Conservation (phyloP, 495 filamentous ascomycete genomes). For the Hamigera avellanea region DNA sequence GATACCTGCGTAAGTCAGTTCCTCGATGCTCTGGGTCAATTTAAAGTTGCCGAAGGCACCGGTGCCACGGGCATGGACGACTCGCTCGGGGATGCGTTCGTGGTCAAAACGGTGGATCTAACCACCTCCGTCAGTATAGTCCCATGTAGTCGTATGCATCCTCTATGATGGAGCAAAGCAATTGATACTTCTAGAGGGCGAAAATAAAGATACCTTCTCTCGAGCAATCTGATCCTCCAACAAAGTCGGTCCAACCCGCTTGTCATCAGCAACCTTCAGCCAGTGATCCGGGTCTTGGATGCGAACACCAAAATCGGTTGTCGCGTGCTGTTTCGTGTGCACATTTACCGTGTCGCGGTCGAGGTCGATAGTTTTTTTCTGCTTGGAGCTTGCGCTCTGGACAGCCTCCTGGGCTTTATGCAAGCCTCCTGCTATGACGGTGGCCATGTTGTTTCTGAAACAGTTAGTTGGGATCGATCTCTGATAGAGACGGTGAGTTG, state of each 20-base stretch:
- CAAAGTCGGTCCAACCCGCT: slow-evolving; percentile 57
- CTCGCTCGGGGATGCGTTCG: slow-evolving; percentile 78
- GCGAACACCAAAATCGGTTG: slow-evolving; percentile 70
- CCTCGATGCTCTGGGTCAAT: slow-evolving; percentile 54
- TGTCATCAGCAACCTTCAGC: slow-evolving; percentile 51
- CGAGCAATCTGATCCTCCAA: slow-evolving; percentile 72
- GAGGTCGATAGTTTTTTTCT: slow-evolving; percentile 14
- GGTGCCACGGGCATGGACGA: slow-evolving; percentile 76
- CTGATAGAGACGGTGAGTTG: too few relatives aligned
- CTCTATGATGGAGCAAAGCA: neutral
- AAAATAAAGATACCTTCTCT: slow-evolving; percentile 49
- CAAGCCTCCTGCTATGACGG: slow-evolving; percentile 14
- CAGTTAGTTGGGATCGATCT: neutral
- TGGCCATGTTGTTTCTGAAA: slow-evolving; percentile 11
- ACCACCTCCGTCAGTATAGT: neutral
- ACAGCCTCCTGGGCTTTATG: slow-evolving; percentile 20
- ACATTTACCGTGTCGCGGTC: slow-evolving; percentile 4
- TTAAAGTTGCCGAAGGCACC: slow-evolving; percentile 81
- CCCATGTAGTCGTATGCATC: too few relatives aligned
- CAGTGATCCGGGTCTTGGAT: slow-evolving; percentile 67
- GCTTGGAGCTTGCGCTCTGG: slow-evolving; percentile 12
- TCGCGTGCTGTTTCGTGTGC: slow-evolving; percentile 34
- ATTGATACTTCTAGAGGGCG: neutral
- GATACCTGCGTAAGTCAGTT: slow-evolving; percentile 60
- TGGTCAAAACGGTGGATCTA: slow-evolving; percentile 77